These are phyloP conservation scores for Trichosporon coremiiforme DNA, from an alignment of 1,284 basidiomycete genomes.

Conservation along the genomic window DNA sequence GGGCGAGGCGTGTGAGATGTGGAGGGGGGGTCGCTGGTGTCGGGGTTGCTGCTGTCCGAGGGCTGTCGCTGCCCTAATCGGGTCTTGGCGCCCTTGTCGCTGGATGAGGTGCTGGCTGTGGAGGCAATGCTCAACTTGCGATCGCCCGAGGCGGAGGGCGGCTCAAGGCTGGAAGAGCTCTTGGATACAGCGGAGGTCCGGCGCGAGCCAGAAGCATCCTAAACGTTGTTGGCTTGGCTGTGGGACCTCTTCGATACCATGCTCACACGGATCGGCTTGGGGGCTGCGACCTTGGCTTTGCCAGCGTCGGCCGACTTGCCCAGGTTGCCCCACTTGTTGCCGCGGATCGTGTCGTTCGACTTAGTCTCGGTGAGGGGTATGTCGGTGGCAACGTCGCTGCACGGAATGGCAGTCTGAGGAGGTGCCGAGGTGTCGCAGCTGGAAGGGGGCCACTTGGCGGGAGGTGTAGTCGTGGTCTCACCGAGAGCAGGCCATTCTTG, in stretches of 20 bases:
- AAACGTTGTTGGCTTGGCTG: constrained; percentile 1
- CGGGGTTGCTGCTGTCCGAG: not conserved
- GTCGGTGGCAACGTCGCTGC: not conserved
- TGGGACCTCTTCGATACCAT: constrained; percentile 1
- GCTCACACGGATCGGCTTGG: not conserved
- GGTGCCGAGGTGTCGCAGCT: constrained; percentile 5
- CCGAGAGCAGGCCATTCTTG: constrained; percentile 6
- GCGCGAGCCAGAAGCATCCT: constrained; percentile 13
- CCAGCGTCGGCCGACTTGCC: not conserved
- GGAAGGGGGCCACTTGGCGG: not conserved
- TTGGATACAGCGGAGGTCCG: not conserved
- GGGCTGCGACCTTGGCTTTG: not conserved
- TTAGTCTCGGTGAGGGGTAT: not conserved
- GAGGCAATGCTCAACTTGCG: constrained; percentile 10
- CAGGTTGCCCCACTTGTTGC: not conserved
- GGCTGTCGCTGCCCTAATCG: not conserved
- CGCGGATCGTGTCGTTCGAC: not conserved
- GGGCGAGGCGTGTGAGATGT: not conserved
- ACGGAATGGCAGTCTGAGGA: not conserved
- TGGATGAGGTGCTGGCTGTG: not conserved
- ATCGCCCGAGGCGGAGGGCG: not conserved
- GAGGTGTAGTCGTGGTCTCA: not conserved
- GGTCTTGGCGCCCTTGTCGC: not conserved
- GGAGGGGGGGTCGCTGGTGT: not conserved
- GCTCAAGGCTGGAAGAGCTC: not conserved